Percentiles rank a stretch among this genome's conserved stretches.
These are phyloP conservation scores for Endothia cerciana DNA, from an alignment of 2,329 filamentous ascomycete genomes.

Conservation along the genomic window DNA sequence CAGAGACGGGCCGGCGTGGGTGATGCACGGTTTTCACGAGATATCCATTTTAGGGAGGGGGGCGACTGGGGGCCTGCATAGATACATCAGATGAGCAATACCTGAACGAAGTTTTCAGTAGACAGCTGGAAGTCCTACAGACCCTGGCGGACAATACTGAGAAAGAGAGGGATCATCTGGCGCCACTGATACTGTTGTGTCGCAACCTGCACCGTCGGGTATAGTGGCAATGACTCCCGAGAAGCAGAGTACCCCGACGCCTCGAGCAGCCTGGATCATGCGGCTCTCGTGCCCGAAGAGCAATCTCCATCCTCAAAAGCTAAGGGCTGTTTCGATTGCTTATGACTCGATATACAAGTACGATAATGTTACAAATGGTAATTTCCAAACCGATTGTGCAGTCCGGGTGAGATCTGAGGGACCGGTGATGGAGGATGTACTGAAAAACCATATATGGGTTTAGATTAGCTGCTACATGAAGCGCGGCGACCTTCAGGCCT, in stretches of 20 bases:
- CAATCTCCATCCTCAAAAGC: too few relatives aligned
- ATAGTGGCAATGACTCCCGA: neutral
- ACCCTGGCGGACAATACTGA: neutral
- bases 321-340: too few relatives aligned
- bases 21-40: neutral
- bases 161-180: neutral
- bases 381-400: too few relatives aligned
- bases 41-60: neutral
- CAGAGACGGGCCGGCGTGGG: neutral
- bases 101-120: neutral
- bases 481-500: too few relatives aligned
- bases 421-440: too few relatives aligned
- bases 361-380: too few relatives aligned
- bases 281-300: too few relatives aligned
- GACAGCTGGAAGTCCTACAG: neutral
- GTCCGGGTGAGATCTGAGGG: too few relatives aligned
- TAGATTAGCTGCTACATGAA: too few relatives aligned
- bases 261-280: too few relatives aligned
- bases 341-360: too few relatives aligned
- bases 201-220: neutral
- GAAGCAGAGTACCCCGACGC: neutral
- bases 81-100: neutral
- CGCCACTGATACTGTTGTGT: neutral
- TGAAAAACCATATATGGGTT: too few relatives aligned
- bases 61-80: neutral